Evolutionary conservation across 176 grass and related monocot species (phyloP), one percentile per base, ranked within the genome.

Genomic region (Puya raimondii): DNA sequence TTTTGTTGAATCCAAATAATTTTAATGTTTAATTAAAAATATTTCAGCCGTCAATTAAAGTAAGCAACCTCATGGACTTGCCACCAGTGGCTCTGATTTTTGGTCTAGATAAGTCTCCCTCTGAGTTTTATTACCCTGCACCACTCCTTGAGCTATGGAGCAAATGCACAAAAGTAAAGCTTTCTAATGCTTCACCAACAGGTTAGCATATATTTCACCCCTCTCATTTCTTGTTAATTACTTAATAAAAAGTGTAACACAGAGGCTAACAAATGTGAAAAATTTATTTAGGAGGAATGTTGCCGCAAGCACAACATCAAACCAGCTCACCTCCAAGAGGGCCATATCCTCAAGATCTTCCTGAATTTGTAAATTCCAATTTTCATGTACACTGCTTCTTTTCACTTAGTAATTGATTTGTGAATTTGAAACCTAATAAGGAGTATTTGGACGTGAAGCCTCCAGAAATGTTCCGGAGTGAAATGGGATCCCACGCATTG

Each of bases 121-220:
- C 66, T 66, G 67, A 78, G 27, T 56, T 97, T 15, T 89, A 90
- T 66, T 97, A 88, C 74, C 82, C 89, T 79, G 78, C 86, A 69
- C 72, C 75, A 6, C 80, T 93, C 66, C 47, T 88, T 78, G 69
- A 90, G 9, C 78, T 88, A 59, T 99, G 82, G 84, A 83, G 75
- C 72, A 81, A 99, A 64, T 82, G 73, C 64, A 81, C 81, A 48
- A 50, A 76, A 68, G 42, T 49, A 64, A 84, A 76, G 22, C 61
- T 33, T 12, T 17, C 65, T 48, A 81, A 85, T 81, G 12, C 22
- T 81, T 71, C 74, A 73, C 23, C 79, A 51, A 79, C 80, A 78
- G 88, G 88, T 96, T 57, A 77, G n/a, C 59, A 69, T 21, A 42
- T 74, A 1, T 48, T 26, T 9, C 48, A 21, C 20, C 14, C 12